These are phyloP conservation scores for Phoenix roebelenii DNA, from an alignment of 176 grass and related monocot genomes.

Conservation along the genomic window DNA sequence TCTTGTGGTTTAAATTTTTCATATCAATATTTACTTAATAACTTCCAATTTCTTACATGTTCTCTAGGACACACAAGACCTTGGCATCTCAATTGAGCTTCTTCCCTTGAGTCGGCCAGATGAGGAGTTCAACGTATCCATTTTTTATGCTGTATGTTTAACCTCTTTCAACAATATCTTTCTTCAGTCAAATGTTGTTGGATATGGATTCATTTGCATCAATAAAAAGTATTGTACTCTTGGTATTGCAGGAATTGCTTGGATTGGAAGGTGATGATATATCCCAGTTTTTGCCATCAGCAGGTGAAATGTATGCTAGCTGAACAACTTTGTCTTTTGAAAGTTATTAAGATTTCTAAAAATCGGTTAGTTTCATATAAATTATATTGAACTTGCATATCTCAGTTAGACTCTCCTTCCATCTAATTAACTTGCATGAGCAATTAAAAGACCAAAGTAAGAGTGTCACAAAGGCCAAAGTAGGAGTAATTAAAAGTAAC, in stretches of 20 bases:
- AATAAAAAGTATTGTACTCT: not conserved
- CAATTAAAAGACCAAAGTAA: not conserved
- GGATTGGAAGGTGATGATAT: constrained; percentile 73
- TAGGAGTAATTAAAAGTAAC: not conserved
- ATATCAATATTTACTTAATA: no score
- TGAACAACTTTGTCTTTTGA: not conserved
- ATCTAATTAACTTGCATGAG: not conserved
- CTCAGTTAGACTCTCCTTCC: no score
- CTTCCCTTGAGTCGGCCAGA: constrained; percentile 57
- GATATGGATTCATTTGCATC: not conserved
- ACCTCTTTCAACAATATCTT: not conserved
- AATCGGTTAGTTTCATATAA: no score
- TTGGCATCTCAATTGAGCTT: constrained; percentile 89
- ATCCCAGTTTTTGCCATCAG: constrained; percentile 58
- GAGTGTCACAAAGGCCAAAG: not conserved
- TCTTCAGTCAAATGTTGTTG: no score
- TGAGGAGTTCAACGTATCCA: constrained; percentile 72
- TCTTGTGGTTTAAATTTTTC: no score
- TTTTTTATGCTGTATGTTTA: constrained; percentile 80
- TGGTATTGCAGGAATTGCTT: constrained; percentile 54
- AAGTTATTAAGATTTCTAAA: no score
- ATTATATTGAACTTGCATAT: no score
- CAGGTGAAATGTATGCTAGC: constrained; percentile 56
- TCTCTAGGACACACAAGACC: constrained; percentile 71
- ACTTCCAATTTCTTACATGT: no score